A percentile compares a stretch with the other conserved stretches of the same genome.
phyloP scores from a whole-genome alignment of 345 rosid species.

The rapeseed (Brassica napus) region Da-Ae NC_063447.1:60295501-60296000 shows the following conservation, averaged over 20 bases:
- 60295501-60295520: constrained; percentile 86
- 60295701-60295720: constrained; percentile 70
- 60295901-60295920: neutral
- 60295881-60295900: neutral
- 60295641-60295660: constrained; percentile 91
- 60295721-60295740: constrained; percentile 61
- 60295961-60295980: neutral
- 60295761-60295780: neutral
- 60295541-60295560: constrained; percentile 60
- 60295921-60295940: neutral
- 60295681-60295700: constrained; percentile 65
- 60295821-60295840: constrained; percentile 91
- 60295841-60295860: constrained; percentile 89
- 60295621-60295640: constrained; percentile 50
- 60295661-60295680: constrained; percentile 66
- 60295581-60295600: neutral
- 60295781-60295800: neutral
- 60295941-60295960: neutral
- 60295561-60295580: constrained; percentile 9
- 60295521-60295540: constrained; percentile 76
- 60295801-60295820: constrained; percentile 76
- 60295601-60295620: neutral
- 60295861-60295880: neutral
- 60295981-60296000: neutral
- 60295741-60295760: neutral